Base-by-base conservation (phyloP, 176 grass and related monocot genomes). In the Raddia distichophylla region DNA sequence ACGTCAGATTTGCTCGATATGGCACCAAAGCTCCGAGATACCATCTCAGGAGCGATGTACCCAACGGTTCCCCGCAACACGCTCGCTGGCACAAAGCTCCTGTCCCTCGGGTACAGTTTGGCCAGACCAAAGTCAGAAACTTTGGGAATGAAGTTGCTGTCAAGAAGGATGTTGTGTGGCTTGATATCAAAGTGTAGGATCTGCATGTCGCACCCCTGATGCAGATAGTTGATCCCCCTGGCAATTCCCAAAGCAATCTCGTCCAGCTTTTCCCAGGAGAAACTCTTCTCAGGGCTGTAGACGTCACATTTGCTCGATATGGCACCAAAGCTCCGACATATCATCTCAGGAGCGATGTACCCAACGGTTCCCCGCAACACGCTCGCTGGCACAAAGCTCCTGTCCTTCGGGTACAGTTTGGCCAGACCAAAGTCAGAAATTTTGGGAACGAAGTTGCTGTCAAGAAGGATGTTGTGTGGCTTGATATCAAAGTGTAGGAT, bases 111-210 rank as follows among this genome's bases (percentile, higher is more conserved):
- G 9, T 72, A 91, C 1, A 94, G 16, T 22, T 90, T 94, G 9
- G 85, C 85, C 0, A 90, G 85, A 0, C 88, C 91, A 11, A 94
- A 94, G 18, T 94, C 91, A 3, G 91, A 55, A 61, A 90, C 77
- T 63, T 94, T 90, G 0, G 88, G 91, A 0, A 84, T 13, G 11
- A 94, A 90, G 9, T 86, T 80, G 8, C 9, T 6, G 10, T 86
- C 88, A 6, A 90, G 34, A 64, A 92, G 90, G 57, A 89, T 87
- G 19, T 89, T 90, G 3, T 80, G 77, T 0, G 81, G 91, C 64
- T 94, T 89, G 51, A 94, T 89, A n/a, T 94, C 88, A 6, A 94
- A 94, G 17, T 91, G 92, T 2, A 91, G 2, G 55, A 91, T 94
- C 48, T 76, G 61, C 89, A 27, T 27, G 27, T 27, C 27, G 27